These are phyloP conservation scores for Saturnispora silvae DNA, from an alignment of 805 yeast genomes.

Conservation along the genomic window DNA sequence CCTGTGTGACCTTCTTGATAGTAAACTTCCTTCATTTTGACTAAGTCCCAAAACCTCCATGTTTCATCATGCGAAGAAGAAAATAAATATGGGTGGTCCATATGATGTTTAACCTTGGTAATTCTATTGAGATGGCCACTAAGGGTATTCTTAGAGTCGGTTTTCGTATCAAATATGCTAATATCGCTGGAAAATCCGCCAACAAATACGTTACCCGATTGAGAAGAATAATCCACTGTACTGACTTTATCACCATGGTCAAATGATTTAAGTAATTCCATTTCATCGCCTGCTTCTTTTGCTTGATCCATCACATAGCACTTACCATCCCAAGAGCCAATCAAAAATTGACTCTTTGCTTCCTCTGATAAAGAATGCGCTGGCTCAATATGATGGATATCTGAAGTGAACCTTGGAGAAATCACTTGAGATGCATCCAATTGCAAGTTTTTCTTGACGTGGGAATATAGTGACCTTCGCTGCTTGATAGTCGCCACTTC, in stretches of 20 bases:
- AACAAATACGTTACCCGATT: constrained; percentile 24
- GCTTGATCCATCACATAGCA: constrained; percentile 36
- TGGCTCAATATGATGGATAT: constrained; percentile 35
- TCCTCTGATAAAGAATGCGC: no score
- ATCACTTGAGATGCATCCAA: constrained; percentile 71
- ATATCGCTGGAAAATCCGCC: constrained; percentile 38
- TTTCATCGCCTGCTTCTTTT: constrained; percentile 13
- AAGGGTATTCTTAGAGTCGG: constrained; percentile 1
- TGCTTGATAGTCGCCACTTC: constrained; percentile 10
- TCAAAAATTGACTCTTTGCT: no score
- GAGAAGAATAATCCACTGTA: constrained; percentile 51
- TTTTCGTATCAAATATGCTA: constrained; percentile 10
- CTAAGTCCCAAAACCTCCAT: constrained; percentile 81
- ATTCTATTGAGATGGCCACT: constrained; percentile 49
- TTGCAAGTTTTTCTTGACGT: no score
- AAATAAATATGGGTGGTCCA: constrained; percentile 43
- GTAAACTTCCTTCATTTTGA: constrained; percentile 36
- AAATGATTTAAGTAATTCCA: constrained; percentile 25
- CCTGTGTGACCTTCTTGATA: constrained; percentile 82
- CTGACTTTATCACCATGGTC: constrained; percentile 54
- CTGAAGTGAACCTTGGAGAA: constrained; percentile 59
- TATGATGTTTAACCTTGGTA: constrained; percentile 54
- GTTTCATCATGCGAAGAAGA: constrained; percentile 77
- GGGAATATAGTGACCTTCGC: constrained; percentile 13
- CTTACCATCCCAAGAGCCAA: constrained; percentile 81